Evolutionary conservation across 805 yeast genomes (phyloP).

Genomic region (Myxozyma udenii): DNA sequence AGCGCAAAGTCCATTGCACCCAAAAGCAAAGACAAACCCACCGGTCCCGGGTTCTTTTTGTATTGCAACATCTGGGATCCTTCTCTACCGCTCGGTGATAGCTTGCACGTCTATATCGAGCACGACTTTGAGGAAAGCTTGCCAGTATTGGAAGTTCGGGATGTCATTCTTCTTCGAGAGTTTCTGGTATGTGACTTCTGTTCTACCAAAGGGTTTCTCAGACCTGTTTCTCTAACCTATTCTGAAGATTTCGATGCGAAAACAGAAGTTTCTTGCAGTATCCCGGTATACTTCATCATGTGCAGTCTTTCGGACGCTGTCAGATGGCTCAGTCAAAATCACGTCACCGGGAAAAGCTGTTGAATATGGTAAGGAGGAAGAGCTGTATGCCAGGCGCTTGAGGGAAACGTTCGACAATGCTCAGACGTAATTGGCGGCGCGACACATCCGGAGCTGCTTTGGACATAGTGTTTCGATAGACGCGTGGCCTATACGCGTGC

Average conservation of each 20-base stretch:
- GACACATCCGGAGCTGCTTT: no score
- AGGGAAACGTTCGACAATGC: no score
- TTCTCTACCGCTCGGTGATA: not conserved
- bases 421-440: no score
- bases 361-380: not conserved
- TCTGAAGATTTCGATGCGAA: slow-evolving; percentile 3
- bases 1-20: no score
- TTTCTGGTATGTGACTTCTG: slow-evolving; percentile 8
- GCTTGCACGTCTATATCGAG: slow-evolving; percentile 1
- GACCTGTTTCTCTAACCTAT: not conserved
- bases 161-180: slow-evolving; percentile 9
- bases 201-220: not conserved
- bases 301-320: no score
- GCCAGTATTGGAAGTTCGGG: slow-evolving; percentile 14
- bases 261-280: slow-evolving; percentile 3
- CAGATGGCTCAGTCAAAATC: no score
- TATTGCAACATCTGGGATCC: slow-evolving; percentile 10
- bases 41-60: not conserved
- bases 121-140: slow-evolving; percentile 7
- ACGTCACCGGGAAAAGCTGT: not conserved
- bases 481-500: no score
- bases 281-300: slow-evolving; percentile 11
- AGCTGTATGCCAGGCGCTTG: no score
- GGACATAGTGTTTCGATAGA: no score
- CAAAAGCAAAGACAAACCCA: no score